Evolutionary conservation across 1,284 basidiomycete species (phyloP), one percentile per base, ranked within the genome.

Genomic region (Mycosarcoma maydis): DNA sequence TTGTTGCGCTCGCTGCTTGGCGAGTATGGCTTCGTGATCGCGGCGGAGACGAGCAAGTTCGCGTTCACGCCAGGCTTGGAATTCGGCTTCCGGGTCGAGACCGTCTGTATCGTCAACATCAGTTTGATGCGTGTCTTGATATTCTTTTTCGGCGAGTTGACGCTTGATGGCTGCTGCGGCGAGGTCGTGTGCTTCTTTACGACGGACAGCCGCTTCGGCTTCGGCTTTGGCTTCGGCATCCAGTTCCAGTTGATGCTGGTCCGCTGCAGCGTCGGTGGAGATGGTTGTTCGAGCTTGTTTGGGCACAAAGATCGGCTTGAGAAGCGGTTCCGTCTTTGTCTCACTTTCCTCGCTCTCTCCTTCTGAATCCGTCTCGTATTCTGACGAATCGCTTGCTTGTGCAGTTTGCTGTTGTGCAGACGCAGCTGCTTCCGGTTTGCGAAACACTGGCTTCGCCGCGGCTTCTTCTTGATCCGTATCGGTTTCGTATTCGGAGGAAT

Each of bases 21-120:
- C 86, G 6, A 91, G 81, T 62, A 91, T 88, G 0, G 89, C 91
- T 76, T 94, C 90, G 81, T 92, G 92, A 83, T 98, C 94, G 51
- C 90, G 88, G 81, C 94, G 91, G 59, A 99, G 90, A 47, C 96
- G 88, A 19, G 87, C 88, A 5, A 98, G 87, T 82, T 99, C 96
- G 55, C 96, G 88, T 40, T 95, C 83, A 47, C 94, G 88, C 96
- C 96, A 99, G 1, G 90, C 92, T 76, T 95, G 92, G 73, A 99
- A 99, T 83, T 99, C 96, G 44, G 83, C 90, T 22, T 88, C 87
- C 1, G 94, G 92, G 77, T 98, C 94, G 42, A 94, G 80, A 1
- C 91, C 94, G 78, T 99, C 96, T 1, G 92, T 91, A 82, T 98
- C 96, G 83, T 98, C 94, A 0, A 98, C 87, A 60, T 97, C 94